Evolutionary conservation across 225 moss, liverwort and hornwort genomes (phyloP), one percentile per base, ranked within the genome.

Genomic region (Physcomitrellopsis africana): DNA sequence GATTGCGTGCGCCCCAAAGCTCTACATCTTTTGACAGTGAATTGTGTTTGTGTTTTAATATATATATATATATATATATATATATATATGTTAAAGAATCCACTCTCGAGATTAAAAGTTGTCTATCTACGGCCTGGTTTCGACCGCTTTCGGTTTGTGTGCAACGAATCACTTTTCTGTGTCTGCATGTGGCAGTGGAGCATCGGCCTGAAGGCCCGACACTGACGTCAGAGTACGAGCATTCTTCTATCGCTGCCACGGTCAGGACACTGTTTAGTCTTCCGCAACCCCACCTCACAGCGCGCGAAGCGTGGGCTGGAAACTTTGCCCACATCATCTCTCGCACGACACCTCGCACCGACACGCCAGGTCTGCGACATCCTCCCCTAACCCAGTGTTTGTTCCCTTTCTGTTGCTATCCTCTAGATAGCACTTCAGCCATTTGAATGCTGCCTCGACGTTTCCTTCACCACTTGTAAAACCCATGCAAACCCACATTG

Each of bases 231-330:
- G 85, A 87, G 58, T 93, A 85, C 27, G 91, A 93, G 80, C 93
- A 93, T 59, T 93, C 91, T 1, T 91, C 93, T 16, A 89, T 93
- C 26, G 45, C 82, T 11, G 93, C 91, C 11, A 93, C 89, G 0
- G 77, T 93, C 37, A 76, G 91, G 49, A 89, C 86, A 65, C 14
- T 94, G 17, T 88, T 88, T 80, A 86, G 85, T 52, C 77, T 94
- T 10, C 65, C 81, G 17, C 81, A 75, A 44, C 79, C 76, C 11
- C 91, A 81, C 27, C 76, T 94, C 46, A 93, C 93, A 3, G 76
- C 63, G 1, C 80, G 91, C 7, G 93, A 94, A 66, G 83, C 67
- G 9, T 94, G 93, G 93, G 93, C 93, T 26, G 91, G 86, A 68
- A 91, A 86, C 20, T 93, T 93, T 32, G 93, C 83, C 0, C 73